A percentile compares a stretch with the other conserved stretches of the same genome.
phyloP scores from a whole-genome alignment of 768 basidiomycete genomes.

The Mycena crocata region DNA sequence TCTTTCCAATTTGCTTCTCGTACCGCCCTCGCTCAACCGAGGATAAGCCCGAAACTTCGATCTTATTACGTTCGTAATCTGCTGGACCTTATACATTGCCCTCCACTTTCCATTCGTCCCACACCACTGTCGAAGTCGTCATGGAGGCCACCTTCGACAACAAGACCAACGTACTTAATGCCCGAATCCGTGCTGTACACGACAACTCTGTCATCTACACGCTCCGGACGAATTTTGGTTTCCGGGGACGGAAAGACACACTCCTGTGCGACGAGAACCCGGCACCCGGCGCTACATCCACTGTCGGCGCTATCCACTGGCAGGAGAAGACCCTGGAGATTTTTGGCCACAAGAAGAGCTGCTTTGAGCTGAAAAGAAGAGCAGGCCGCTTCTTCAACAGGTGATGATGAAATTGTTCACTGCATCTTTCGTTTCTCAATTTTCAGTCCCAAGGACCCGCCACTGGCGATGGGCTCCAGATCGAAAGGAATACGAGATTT shows the following conservation, averaged over 20 bases:
- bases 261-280: slow-evolving; percentile 62
- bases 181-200: slow-evolving; percentile 54
- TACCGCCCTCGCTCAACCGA: not conserved
- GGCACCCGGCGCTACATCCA: slow-evolving; percentile 42
- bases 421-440: slow-evolving; percentile 7
- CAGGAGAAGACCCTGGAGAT: slow-evolving; percentile 61
- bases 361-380: slow-evolving; percentile 55
- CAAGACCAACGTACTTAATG: slow-evolving; percentile 60
- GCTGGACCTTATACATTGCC: slow-evolving; percentile 10
- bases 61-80: slow-evolving; percentile 9
- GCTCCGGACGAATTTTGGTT: slow-evolving; percentile 55
- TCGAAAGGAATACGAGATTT: slow-evolving; percentile 57
- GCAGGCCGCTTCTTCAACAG: slow-evolving; percentile 50
- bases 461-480: slow-evolving; percentile 59
- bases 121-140: not conserved
- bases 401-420: not conserved
- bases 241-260: slow-evolving; percentile 57
- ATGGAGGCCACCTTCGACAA: slow-evolving; percentile 69
- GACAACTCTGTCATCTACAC: slow-evolving; percentile 60
- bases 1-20: too few relatives aligned
- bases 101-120: not conserved
- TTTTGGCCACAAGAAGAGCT: slow-evolving; percentile 51
- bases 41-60: not conserved
- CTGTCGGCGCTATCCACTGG: slow-evolving; percentile 65
- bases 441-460: slow-evolving; percentile 44